Evolutionary conservation across 176 grass and related monocot species (phyloP), one percentile per base, ranked within the genome.

Genomic region (Lolium rigidum): DNA sequence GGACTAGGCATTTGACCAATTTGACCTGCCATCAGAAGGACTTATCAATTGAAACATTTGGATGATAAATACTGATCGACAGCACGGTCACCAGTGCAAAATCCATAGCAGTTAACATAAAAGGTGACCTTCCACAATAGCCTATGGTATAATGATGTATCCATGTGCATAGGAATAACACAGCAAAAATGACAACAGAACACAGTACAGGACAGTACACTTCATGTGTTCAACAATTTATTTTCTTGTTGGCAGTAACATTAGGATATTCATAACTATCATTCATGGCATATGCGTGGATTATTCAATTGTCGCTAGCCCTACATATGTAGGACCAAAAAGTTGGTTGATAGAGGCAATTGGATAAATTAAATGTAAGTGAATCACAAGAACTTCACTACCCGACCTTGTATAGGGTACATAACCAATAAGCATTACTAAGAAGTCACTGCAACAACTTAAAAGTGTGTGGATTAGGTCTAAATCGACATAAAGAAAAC

Each of bases 1-100:
- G 88, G 31, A 98, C 93, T 38, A 94, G 35, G 73, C 95, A 98
- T 92, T 98, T 98, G 38, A 98, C 90, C 80, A 98, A 86, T 71
- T 95, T 95, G 44, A 98, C 91, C 95, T 98, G 89, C 78, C 80
- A 90, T 47, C 38, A 77, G 47, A 78, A 82, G 78, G n/a, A 89
- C 26, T 61, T 67, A 59, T 86, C 46, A 80, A 61, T 31, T 38
- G 11, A 57, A 74, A 82, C 0, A 75, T 61, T 48, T 17, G 38
- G 44, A 43, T 52, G 26, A 74, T 62, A 64, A 70, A 70, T 22
- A 74, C 14, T 35, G n/a, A 73, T 26, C 1, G 2, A 58, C 9
- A 55, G 51, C 59, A 86, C 55, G 64, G 31, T 54, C 43, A 83
- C n/a, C 10, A 4, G 24, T 11, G 35, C 38, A 50, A 24, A 77